These are phyloP conservation scores for Pelargonium citronellum DNA, from an alignment of 441 rosid species.

Conservation along the genomic window DNA sequence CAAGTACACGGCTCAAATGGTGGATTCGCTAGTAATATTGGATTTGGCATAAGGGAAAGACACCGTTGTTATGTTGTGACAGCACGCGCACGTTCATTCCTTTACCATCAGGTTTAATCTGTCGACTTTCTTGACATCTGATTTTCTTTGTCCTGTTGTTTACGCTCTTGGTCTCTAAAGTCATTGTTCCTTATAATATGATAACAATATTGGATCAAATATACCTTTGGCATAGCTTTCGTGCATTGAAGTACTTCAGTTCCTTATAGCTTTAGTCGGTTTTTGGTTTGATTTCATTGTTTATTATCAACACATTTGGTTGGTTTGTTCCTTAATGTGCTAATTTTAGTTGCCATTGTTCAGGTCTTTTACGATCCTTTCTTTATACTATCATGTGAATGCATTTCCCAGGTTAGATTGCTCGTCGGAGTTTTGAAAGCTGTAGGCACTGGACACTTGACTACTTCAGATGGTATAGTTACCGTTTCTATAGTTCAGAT, in stretches of 20 bases:
- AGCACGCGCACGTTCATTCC: constrained; percentile 73
- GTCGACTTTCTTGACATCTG: constrained; percentile 9
- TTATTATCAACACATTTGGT: neutral
- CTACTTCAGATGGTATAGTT: constrained; percentile 53
- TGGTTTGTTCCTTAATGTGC: neutral
- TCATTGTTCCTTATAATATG: neutral
- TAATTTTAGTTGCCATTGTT: neutral
- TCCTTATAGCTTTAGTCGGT: neutral
- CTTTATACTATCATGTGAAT: neutral
- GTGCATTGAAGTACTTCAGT: neutral
- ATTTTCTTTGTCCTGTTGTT: neutral
- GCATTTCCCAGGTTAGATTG: constrained; percentile 62
- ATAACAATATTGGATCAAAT: neutral
- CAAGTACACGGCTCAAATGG: constrained; percentile 17
- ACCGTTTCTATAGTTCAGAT: neutral
- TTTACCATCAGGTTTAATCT: constrained; percentile 74
- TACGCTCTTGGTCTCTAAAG: neutral
- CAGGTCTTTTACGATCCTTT: neutral
- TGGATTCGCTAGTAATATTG: constrained; percentile 26
- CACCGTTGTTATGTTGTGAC: constrained; percentile 65
- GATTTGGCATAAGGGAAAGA: constrained; percentile 53
- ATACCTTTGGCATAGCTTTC: neutral
- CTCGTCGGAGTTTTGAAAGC: constrained; percentile 81
- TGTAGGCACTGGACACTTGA: constrained; percentile 73
- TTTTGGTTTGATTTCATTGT: neutral